phyloP scores from a whole-genome alignment of 495 filamentous ascomycete genomes.

The Astrothelium macrocarpum region DNA sequence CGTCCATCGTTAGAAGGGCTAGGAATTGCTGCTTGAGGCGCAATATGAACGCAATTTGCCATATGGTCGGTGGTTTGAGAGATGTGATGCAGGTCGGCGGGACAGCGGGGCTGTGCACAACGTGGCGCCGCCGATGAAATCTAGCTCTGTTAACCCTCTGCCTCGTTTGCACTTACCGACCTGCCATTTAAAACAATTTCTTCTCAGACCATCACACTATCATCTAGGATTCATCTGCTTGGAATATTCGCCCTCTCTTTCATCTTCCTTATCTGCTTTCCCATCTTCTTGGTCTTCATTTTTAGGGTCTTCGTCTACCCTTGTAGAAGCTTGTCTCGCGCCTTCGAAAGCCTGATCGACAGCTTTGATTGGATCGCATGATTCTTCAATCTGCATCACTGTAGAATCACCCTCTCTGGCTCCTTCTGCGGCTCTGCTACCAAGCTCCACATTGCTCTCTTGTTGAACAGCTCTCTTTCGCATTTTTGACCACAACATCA shows the following conservation, averaged over 20 bases:
- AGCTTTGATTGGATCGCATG: neutral
- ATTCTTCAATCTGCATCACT: neutral
- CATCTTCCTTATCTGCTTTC: neutral
- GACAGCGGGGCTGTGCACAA: neutral
- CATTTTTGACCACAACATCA: neutral
- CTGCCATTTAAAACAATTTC: neutral
- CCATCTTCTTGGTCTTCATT: neutral
- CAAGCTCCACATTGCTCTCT: neutral
- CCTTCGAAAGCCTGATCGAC: neutral
- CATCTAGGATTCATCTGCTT: neutral
- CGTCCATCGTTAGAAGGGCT: no score
- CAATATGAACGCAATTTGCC: neutral
- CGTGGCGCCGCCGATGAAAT: neutral
- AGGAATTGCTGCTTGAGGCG: no score
- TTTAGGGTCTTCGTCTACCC: neutral
- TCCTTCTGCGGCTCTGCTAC: neutral
- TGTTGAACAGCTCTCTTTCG: neutral
- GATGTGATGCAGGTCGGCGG: neutral
- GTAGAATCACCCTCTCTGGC: neutral
- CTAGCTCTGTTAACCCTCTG: neutral
- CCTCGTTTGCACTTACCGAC: neutral
- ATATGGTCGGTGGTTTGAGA: neutral
- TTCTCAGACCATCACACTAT: neutral
- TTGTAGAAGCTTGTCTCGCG: neutral
- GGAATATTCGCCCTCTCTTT: neutral